Evolutionary conservation across 2,329 filamentous ascomycete species (phyloP).

Genomic region (Thermomyces lanuginosus): DNA sequence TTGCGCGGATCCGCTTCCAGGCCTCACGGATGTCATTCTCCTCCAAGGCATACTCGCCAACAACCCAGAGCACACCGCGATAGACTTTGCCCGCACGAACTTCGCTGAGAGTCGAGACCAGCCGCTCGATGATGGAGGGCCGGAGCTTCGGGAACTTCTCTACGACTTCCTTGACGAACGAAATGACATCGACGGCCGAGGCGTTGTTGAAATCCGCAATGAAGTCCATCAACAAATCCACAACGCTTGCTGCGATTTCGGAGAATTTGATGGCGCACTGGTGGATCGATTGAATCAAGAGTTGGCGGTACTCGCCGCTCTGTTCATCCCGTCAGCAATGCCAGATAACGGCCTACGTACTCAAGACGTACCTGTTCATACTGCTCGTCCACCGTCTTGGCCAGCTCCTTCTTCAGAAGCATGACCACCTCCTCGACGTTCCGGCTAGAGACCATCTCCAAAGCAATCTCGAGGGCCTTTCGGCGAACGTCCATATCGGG

Average conservation of each 20-base stretch:
- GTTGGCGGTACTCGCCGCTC: constrained; percentile 84
- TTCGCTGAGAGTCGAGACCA: constrained; percentile 81
- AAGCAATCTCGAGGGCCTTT: constrained; percentile 74
- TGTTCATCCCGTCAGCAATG: constrained; percentile 10
- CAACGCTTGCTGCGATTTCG: constrained; percentile 89
- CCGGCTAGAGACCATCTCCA: constrained; percentile 98
- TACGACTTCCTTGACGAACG: constrained; percentile 96
- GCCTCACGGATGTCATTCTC: constrained; percentile 88
- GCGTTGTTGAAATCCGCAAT: constrained; percentile 97
- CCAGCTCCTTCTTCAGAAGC: constrained; percentile 88
- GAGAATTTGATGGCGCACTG: constrained; percentile 99
- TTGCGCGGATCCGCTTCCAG: constrained; percentile 89
- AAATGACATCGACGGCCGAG: constrained; percentile 92
- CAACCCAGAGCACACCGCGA: constrained; percentile 88
- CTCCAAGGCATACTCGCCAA: constrained; percentile 91
- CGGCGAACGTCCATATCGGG: constrained; percentile 89
- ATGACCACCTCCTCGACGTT: constrained; percentile 97
- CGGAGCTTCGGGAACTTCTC: constrained; percentile 91
- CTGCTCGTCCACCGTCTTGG: constrained; percentile 94
- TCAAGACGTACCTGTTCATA: constrained; percentile 58
- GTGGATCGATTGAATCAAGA: constrained; percentile 93
- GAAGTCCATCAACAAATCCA: constrained; percentile 96
- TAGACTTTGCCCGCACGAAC: constrained; percentile 96
- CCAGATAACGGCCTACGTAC: constrained; percentile 9
- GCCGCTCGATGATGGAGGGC: constrained; percentile 67